These are phyloP conservation scores for Penicillium waksmanii DNA, from an alignment of 495 filamentous ascomycete species.

Conservation along the genomic window DNA sequence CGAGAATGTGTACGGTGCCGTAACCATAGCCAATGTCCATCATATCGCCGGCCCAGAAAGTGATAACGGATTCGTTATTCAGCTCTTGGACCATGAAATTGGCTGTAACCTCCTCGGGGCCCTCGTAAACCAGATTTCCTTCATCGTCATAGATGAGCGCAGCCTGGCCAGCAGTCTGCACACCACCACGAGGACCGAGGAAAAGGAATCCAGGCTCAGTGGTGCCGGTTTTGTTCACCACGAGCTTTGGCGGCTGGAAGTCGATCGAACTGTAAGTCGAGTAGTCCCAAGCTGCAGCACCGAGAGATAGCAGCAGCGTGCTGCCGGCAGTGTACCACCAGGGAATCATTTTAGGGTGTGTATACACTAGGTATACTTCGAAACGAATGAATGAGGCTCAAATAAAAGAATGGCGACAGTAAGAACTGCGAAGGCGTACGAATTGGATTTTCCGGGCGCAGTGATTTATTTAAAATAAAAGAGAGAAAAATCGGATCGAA, in stretches of 20 bases:
- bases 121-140: constrained; percentile 39
- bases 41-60: constrained; percentile 44
- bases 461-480: background rate
- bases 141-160: constrained; percentile 42
- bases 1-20: constrained; percentile 41
- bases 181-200: constrained; percentile 37
- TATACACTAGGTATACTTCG: constrained; percentile 2
- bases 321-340: constrained; percentile 29
- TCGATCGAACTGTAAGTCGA: constrained; percentile 30
- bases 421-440: constrained; percentile 8
- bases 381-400: constrained; percentile 8
- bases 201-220: constrained; percentile 41
- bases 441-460: background rate
- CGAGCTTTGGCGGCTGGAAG: constrained; percentile 34
- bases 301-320: constrained; percentile 32
- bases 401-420: constrained; percentile 20
- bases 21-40: constrained; percentile 37
- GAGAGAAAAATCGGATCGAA: background rate
- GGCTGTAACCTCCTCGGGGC: constrained; percentile 37
- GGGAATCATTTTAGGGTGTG: constrained; percentile 15
- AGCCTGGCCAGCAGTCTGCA: constrained; percentile 30
- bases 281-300: constrained; percentile 33
- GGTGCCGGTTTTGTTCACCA: constrained; percentile 34
- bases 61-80: constrained; percentile 37
- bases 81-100: constrained; percentile 41